These are phyloP conservation scores for Calocybe indica DNA, from an alignment of 768 basidiomycete genomes.

Conservation along the genomic window DNA sequence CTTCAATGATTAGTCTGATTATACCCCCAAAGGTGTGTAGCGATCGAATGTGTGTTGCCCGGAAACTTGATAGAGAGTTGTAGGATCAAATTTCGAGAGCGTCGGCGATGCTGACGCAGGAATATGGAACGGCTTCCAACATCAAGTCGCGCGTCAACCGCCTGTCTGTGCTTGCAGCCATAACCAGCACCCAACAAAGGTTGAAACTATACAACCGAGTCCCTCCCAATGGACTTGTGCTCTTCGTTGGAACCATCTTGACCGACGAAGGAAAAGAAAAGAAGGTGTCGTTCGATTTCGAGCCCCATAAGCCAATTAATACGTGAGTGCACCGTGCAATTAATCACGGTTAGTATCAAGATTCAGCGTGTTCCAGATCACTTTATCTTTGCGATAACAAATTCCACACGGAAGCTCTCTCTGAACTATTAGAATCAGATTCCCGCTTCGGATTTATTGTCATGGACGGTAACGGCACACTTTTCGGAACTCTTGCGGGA, in stretches of 20 bases:
- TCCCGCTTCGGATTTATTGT: slow-evolving; percentile 99
- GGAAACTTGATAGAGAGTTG: slow-evolving; percentile 8
- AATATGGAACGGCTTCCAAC: slow-evolving; percentile 98
- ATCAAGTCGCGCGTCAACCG: slow-evolving; percentile 99
- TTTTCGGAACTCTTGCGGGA: slow-evolving; percentile 93
- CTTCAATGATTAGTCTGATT: slow-evolving; percentile 98
- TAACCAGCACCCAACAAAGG: slow-evolving; percentile 96
- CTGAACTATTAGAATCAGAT: slow-evolving; percentile 95
- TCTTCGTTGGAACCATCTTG: slow-evolving; percentile 96
- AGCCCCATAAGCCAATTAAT: slow-evolving; percentile 98
- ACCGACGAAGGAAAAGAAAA: slow-evolving; percentile 99
- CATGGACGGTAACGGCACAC: slow-evolving; percentile 97
- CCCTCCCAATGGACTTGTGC: slow-evolving; percentile 93
- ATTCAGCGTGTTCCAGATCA: slow-evolving; percentile 45
- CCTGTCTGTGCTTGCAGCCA: slow-evolving; percentile 94
- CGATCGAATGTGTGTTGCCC: slow-evolving; percentile 9
- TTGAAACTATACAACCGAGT: slow-evolving; percentile 96
- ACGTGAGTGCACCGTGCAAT: slow-evolving; percentile 52
- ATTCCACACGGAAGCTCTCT: slow-evolving; percentile 97
- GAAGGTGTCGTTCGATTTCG: slow-evolving; percentile 97
- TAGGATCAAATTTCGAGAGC: slow-evolving; percentile 93
- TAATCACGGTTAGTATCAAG: slow-evolving; percentile 3
- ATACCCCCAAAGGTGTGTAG: slow-evolving; percentile 81
- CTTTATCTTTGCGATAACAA: slow-evolving; percentile 99
- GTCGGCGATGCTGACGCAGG: slow-evolving; percentile 94